A percentile compares a stretch with the other conserved stretches of the same genome.
Evolutionary conservation across 805 yeast species (phyloP).

Genomic region (Kuraishia piskuri): DNA sequence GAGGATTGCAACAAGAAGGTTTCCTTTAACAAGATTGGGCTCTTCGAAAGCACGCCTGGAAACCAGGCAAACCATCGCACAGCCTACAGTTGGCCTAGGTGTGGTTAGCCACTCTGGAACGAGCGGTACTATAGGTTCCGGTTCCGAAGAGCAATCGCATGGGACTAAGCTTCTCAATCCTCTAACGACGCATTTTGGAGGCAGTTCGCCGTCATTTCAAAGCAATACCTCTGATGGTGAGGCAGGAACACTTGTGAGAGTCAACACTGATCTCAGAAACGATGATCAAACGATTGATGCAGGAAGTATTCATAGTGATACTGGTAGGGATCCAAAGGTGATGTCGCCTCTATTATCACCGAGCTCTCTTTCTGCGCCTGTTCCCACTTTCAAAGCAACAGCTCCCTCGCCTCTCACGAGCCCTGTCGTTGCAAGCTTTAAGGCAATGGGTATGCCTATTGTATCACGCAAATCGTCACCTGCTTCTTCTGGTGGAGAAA

Average conservation of each 20-base stretch:
- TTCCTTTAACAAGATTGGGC: neutral
- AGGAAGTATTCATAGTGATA: neutral
- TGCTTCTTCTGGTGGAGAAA: neutral
- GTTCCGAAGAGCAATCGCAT: neutral
- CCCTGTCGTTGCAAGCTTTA: neutral
- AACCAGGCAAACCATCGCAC: neutral
- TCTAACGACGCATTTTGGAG: neutral
- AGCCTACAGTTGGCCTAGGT: neutral
- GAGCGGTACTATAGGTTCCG: neutral
- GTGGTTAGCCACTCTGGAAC: neutral
- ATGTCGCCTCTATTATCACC: neutral
- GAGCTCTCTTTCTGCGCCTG: neutral
- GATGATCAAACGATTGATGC: neutral
- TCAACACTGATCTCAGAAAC: neutral
- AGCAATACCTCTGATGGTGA: neutral
- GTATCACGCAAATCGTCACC: neutral
- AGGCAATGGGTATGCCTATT: neutral
- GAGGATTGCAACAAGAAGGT: neutral
- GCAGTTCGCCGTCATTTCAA: neutral
- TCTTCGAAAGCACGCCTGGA: neutral
- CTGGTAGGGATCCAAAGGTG: neutral
- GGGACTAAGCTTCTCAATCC: neutral
- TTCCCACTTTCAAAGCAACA: constrained; percentile 6
- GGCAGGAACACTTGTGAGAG: neutral
- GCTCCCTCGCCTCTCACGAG: constrained; percentile 4